Conservation (phyloP, 495 filamentous ascomycete genomes). For the Stereocaulon alpinum region DNA sequence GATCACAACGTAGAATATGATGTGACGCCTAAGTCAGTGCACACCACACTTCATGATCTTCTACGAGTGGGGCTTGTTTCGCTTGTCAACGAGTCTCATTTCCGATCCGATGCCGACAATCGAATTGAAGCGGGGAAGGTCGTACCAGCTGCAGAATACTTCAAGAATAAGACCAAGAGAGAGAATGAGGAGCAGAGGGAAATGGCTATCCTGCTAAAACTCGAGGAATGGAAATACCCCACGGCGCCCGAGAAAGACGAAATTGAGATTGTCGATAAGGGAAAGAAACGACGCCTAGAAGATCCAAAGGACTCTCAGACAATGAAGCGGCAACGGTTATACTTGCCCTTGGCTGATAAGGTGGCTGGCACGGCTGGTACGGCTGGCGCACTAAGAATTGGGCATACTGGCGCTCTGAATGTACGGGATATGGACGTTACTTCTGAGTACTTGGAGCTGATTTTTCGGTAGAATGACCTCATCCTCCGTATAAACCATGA, state of each 20-base stretch:
- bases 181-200: conserved; percentile 45
- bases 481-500: conserved; percentile 76
- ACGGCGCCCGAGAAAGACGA: conserved; percentile 29
- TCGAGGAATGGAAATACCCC: conserved; percentile 38
- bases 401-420: background rate
- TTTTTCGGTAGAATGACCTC: conserved; percentile 39
- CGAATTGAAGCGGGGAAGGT: conserved; percentile 36
- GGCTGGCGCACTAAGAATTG: background rate
- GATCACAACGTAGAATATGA: background rate
- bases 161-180: conserved; percentile 48
- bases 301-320: background rate
- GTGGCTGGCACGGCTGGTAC: background rate
- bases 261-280: conserved; percentile 1
- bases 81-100: conserved; percentile 38
- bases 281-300: conserved; percentile 17
- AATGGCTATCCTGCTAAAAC: conserved; percentile 40
- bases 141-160: conserved; percentile 32
- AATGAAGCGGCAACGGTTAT: conserved; percentile 11
- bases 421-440: background rate
- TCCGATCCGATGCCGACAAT: conserved; percentile 43
- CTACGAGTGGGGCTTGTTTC: conserved; percentile 35
- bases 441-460: conserved; percentile 12
- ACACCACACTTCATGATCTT: conserved; percentile 13
- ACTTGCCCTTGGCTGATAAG: background rate
- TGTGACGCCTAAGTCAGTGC: conserved; percentile 3